phyloP scores from a whole-genome alignment of 768 basidiomycete species.

The Trametes coccinea region DNA sequence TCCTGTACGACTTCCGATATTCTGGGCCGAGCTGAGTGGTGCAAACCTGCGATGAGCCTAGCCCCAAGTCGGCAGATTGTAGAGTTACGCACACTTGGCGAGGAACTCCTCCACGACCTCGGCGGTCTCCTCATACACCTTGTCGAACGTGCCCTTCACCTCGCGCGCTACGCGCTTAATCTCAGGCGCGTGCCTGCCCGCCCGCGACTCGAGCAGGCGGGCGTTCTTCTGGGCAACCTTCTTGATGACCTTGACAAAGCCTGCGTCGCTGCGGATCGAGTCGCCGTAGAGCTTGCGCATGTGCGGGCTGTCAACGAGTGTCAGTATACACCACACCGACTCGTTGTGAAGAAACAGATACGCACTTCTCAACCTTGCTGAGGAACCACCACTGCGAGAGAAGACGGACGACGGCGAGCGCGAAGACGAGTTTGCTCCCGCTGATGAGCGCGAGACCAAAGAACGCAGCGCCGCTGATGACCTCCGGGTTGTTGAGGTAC shows the following conservation, averaged over 20 bases:
- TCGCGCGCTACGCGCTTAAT: constrained; percentile 83
- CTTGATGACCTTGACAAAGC: constrained; percentile 98
- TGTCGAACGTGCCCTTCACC: constrained; percentile 92
- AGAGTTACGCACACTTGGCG: constrained; percentile 67
- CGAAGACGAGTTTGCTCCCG: constrained; percentile 87
- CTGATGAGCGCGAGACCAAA: constrained; percentile 92
- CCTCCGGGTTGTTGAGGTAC: constrained; percentile 93
- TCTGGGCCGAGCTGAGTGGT: constrained; percentile 72
- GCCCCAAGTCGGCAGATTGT: no score
- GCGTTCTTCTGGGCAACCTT: constrained; percentile 86
- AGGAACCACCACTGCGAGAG: constrained; percentile 97
- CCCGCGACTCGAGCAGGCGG: constrained; percentile 68
- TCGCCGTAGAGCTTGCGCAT: constrained; percentile 97
- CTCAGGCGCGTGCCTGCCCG: constrained; percentile 81
- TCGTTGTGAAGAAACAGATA: constrained; percentile 8
- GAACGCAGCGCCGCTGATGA: constrained; percentile 94
- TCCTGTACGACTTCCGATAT: constrained; percentile 91
- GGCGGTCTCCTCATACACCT: constrained; percentile 92
- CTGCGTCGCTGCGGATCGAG: constrained; percentile 91
- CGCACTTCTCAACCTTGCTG: constrained; percentile 86
- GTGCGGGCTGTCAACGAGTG: constrained; percentile 71
- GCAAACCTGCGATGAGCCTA: neutral
- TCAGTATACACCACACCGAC: neutral
- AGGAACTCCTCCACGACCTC: constrained; percentile 94
- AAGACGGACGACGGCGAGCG: constrained; percentile 81